Base-by-base conservation (phyloP, 2,329 filamentous ascomycete species). In the Diaporthe helianthi region DNA sequence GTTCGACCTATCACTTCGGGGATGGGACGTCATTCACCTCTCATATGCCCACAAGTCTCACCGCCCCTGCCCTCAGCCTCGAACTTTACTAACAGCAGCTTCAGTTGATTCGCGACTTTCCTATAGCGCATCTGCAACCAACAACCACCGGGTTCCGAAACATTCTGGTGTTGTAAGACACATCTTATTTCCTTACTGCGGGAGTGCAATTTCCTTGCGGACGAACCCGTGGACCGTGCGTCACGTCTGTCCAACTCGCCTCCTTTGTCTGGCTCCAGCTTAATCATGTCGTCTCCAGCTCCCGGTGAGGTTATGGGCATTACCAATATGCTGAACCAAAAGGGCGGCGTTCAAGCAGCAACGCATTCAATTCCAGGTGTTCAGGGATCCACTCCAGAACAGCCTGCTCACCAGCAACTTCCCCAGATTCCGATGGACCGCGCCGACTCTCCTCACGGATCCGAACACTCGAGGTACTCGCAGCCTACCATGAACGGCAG, bases 401-500 rank as follows among this genome's bases (percentile, higher is more conserved):
- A 74, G n/a, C 68, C 72, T 65, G 68, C 70, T 51, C 72, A 68
- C 44, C 72, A 72, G 66, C 75, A 73, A 44, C 71, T 73, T 47
- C 71, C 73, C 19, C 76, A 77, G 41, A 58, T 79, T 52, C 73
- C 77, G 19, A 83, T 88, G 75, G 86, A 89, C 68, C 84, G 86
- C 69, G 83, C 85, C 58, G 84, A 82, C 73, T 89, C 87, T 8
- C 86, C 87, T 12, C 87, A 89, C 77, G 86, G 86, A 68, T 89
- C 87, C 17, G 87, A 89, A 73, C 84, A 86, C 76, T 88, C 86
- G 6, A 83, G 85, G 70, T 87, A 86, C 76, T 87, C 86, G 2
- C 82, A 80, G 55, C 79, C 80, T 51, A 72, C 76, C 6, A 76
- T 83, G 71, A 81, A 84, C 74, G 82, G 80, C 69, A 41, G 66